phyloP scores from a whole-genome alignment of 495 filamentous ascomycete genomes.

The Xylaria castorea region DNA sequence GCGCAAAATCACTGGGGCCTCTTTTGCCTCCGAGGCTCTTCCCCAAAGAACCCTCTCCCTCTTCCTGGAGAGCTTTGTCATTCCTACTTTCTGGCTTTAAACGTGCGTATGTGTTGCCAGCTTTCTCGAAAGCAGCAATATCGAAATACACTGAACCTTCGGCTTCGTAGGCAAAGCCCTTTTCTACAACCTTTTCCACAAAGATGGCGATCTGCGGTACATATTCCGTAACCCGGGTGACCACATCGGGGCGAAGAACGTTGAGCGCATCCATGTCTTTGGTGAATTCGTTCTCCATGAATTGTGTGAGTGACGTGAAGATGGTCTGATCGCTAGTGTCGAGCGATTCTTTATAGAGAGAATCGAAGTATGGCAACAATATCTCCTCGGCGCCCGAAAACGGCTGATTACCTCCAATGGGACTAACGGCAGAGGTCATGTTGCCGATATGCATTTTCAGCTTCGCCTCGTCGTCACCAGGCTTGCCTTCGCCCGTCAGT shows the following conservation, averaged over 20 bases:
- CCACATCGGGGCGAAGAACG: constrained; percentile 77
- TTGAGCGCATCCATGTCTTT: constrained; percentile 87
- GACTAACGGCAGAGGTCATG: constrained; percentile 64
- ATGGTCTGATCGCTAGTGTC: constrained; percentile 74
- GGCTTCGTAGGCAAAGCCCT: constrained; percentile 84
- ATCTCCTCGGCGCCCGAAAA: constrained; percentile 65
- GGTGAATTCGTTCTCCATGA: constrained; percentile 83
- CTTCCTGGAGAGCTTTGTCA: constrained; percentile 80
- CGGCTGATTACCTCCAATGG: constrained; percentile 55
- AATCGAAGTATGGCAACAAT: constrained; percentile 86
- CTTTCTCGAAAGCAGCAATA: constrained; percentile 83
- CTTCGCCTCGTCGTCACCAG: constrained; percentile 79
- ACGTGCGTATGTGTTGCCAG: constrained; percentile 82
- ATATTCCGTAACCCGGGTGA: constrained; percentile 91
- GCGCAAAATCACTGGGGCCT: constrained; percentile 81
- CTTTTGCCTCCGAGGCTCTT: constrained; percentile 72
- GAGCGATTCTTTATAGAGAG: constrained; percentile 73
- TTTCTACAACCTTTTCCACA: constrained; percentile 78
- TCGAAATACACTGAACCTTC: constrained; percentile 96
- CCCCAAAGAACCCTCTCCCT: constrained; percentile 86
- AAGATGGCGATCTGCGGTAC: constrained; percentile 75
- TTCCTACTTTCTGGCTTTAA: constrained; percentile 87
- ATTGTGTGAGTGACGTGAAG: constrained; percentile 78
- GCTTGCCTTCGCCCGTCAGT: constrained; percentile 63
- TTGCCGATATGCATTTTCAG: constrained; percentile 93